These are phyloP conservation scores for Trichosporon sp. DNA, from an alignment of 1,284 basidiomycete species.

Conservation along the genomic window DNA sequence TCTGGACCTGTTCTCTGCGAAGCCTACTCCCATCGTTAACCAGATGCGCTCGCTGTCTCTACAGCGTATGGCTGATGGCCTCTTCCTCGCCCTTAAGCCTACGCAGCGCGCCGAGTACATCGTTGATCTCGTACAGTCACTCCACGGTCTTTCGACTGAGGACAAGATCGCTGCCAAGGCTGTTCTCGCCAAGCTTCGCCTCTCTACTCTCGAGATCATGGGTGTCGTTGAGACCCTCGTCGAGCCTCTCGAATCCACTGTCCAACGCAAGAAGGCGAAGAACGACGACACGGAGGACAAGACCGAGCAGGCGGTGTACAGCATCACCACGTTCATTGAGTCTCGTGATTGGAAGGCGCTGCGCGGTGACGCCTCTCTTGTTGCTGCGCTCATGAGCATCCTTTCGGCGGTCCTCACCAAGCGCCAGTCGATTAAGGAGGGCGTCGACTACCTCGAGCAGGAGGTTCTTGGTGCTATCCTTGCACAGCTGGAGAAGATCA, in stretches of 20 bases:
- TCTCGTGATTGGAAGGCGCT: slow-evolving; percentile 62
- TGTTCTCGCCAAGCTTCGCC: slow-evolving; percentile 25
- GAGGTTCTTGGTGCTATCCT: slow-evolving; percentile 77
- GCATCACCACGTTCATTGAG: slow-evolving; percentile 68
- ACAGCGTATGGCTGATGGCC: slow-evolving; percentile 30
- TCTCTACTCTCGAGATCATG: slow-evolving; percentile 27
- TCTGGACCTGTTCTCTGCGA: slow-evolving; percentile 12
- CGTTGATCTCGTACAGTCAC: slow-evolving; percentile 28
- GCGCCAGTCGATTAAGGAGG: slow-evolving; percentile 50
- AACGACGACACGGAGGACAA: slow-evolving; percentile 24
- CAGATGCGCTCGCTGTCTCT: slow-evolving; percentile 26
- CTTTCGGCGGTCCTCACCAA: slow-evolving; percentile 63
- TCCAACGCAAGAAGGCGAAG: slow-evolving; percentile 34
- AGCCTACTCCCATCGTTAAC: not conserved
- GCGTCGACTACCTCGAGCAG: slow-evolving; percentile 77
- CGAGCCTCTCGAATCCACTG: slow-evolving; percentile 32
- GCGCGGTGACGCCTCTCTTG: slow-evolving; percentile 65
- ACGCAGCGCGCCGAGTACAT: slow-evolving; percentile 32
- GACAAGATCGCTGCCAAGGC: slow-evolving; percentile 30
- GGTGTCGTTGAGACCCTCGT: slow-evolving; percentile 26
- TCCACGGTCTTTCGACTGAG: slow-evolving; percentile 24
- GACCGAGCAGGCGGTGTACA: slow-evolving; percentile 42
- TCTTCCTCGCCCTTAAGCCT: slow-evolving; percentile 31
- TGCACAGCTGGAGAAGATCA: slow-evolving; percentile 61
- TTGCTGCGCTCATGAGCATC: slow-evolving; percentile 69